Evolutionary conservation across 176 grass and related monocot genomes (phyloP), one percentile per base, ranked within the genome.

Genomic region (Typha latifolia): DNA sequence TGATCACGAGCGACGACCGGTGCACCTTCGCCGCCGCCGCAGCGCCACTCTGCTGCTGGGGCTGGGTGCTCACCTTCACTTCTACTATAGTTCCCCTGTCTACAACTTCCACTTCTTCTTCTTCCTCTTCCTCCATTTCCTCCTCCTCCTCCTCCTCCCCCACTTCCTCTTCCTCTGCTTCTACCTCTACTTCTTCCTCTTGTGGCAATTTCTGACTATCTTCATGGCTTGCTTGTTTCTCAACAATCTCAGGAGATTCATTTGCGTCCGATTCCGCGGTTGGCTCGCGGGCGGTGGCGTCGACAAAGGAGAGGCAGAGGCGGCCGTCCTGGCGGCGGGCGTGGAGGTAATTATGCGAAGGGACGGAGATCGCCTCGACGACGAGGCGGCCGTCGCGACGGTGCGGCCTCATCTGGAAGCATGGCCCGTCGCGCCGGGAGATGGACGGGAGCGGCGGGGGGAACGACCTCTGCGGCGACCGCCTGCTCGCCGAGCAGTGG

Each of bases 41-140:
- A 2, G 37, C 64, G 29, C 26, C 14, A 52, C 63, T 67, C 63
- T 67, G 68, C 43, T 70, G 59, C 78, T 87, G 89, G 7, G 78
- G 84, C 72, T 99, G 95, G 32, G 86, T 82, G 83, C 86, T 99
- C 49, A 99, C 95, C 74, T 94, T 99, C 11, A 99, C 89, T 77
- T 94, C 95, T 11, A 99, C 82, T 3, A 99, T 81, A 3, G 89
- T 99, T 21, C 95, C 86, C 55, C 95, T 82, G 71, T 94, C 95
- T 32, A 99, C 83, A 47, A 99, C 95, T 80, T 94, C 95, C 13
- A 99, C 77, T 76, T 99, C 89, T 51, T 99, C 86, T 12, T 85
- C 91, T 1, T 76, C 80, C 0, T 67, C 32, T 18, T 76, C 47
- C 0, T 93, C 83, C 1, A 73, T 74, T 31, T 67, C 61, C 62